Base-by-base conservation (phyloP, 108 stramenopile species). In the Schizochytrium sp. region DNA sequence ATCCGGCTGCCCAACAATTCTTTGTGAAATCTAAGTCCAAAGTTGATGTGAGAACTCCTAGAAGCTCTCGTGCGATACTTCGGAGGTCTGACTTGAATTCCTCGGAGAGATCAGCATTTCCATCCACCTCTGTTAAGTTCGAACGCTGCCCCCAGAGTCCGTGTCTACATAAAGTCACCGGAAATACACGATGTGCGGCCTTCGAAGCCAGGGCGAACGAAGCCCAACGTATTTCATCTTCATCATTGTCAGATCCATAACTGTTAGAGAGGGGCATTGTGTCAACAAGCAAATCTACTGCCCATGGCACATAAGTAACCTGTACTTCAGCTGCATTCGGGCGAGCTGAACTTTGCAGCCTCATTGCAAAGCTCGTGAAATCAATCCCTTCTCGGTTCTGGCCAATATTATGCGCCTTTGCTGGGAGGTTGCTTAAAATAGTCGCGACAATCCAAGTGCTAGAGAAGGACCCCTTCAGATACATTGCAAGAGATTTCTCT, bases 1-100 rank as follows among this genome's bases (percentile, higher is more conserved):
- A 69, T 1, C 64, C 64, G 42, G 64, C 64, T 12, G 64, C 64
- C 64, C 64, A 69, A 44, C 64, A 69, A 69, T 69, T 38, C 12
- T 69, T 7, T 13, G 64, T 44, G 2, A 69, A 69, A 15, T 69
- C 64, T 7, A 69, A 15, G 44, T 38, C 42, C 28, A 69, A 3
- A 8, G 64, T 69, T 69, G 64, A 44, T 2, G 15, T 44, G 19
- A 69, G 64, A 10, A 44, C 44, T 38, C 44, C 64, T 7, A 69
- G 19, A 8, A 69, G 64, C 64, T 69, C 64, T 7, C 64, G 64
- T 15, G 64, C 64, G 12, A 44, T 69, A 8, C 8, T 38, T 38
- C 64, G 64, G 42, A 69, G 28, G 5, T 38, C 12, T 8, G 3
- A 8, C 64, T 69, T 69, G 3, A 69, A 69, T 2, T 69, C 64